A percentile compares a stretch with the other conserved stretches of the same genome.
phyloP scores from a whole-genome alignment of 176 grass and related monocot genomes.

The Tuctoria greenei region DNA sequence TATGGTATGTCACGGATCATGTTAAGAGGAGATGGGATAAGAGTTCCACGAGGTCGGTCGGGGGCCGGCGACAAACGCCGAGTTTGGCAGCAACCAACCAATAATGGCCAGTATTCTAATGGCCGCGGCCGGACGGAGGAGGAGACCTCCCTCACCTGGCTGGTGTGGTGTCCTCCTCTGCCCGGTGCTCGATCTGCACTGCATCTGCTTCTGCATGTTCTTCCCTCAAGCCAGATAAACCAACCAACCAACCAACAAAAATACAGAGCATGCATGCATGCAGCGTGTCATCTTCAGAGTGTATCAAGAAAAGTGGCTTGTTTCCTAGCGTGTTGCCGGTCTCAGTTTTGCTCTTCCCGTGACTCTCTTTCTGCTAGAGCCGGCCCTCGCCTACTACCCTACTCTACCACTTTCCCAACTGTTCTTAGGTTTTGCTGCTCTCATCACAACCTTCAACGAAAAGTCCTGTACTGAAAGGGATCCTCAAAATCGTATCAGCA shows the following conservation, averaged over 20 bases:
- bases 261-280: too few relatives aligned
- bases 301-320: too few relatives aligned
- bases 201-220: too few relatives aligned
- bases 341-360: neutral
- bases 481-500: neutral
- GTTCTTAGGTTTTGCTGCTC: neutral
- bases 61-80: slow-evolving; percentile 23
- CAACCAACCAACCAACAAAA: too few relatives aligned
- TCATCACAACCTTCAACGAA: neutral
- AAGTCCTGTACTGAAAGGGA: neutral
- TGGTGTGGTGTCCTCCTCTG: slow-evolving; percentile 1
- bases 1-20: neutral
- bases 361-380: neutral
- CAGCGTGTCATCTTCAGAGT: too few relatives aligned
- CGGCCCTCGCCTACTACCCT: slow-evolving; percentile 1
- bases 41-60: too few relatives aligned
- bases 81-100: slow-evolving; percentile 33
- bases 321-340: neutral
- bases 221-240: too few relatives aligned
- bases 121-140: too few relatives aligned
- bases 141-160: too few relatives aligned
- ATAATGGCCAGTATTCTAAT: slow-evolving; percentile 45
- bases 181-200: slow-evolving; percentile 8
- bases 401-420: neutral
- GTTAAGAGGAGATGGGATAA: neutral